phyloP scores from a whole-genome alignment of 1,139 yeast genomes.

The Geotrichum siamense region DNA sequence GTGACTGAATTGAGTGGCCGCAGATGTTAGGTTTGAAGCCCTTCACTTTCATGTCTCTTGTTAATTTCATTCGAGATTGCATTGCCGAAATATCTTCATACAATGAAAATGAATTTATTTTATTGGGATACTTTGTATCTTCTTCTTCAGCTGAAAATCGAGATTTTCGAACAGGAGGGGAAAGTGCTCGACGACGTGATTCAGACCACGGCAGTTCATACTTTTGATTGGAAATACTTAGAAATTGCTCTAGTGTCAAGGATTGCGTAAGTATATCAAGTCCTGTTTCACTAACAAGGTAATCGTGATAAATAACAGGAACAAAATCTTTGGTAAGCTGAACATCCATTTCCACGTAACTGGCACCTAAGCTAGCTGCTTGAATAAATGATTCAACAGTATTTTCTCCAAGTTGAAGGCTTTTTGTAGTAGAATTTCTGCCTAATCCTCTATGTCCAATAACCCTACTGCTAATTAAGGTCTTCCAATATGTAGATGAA shows the following conservation, averaged over 20 bases:
- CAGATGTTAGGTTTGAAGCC: constrained; percentile 89
- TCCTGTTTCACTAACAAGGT: constrained; percentile 91
- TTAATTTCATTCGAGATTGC: constrained; percentile 68
- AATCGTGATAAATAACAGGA: constrained; percentile 94
- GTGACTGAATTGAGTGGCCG: constrained; percentile 85
- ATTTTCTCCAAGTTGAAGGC: constrained; percentile 90
- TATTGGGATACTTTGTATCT: neutral
- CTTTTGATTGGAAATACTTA: constrained; percentile 38
- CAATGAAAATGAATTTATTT: constrained; percentile 18
- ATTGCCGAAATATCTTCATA: constrained; percentile 29
- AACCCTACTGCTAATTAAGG: constrained; percentile 78
- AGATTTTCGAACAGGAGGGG: constrained; percentile 10
- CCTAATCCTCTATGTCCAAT: constrained; percentile 97
- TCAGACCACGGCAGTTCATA: neutral
- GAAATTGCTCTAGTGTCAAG: constrained; percentile 81
- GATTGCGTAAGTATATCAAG: constrained; percentile 95
- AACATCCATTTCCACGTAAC: constrained; percentile 76
- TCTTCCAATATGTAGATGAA: constrained; percentile 87
- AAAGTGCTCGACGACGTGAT: neutral
- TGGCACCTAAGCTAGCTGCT: constrained; percentile 90
- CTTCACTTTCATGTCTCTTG: constrained; percentile 77
- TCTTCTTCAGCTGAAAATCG: constrained; percentile 21
- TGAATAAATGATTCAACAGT: constrained; percentile 94
- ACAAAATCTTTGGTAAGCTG: constrained; percentile 89
- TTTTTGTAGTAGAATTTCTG: constrained; percentile 64